phyloP scores from a whole-genome alignment of 202 grass and related monocot species.

The Carex arenaria region DNA sequence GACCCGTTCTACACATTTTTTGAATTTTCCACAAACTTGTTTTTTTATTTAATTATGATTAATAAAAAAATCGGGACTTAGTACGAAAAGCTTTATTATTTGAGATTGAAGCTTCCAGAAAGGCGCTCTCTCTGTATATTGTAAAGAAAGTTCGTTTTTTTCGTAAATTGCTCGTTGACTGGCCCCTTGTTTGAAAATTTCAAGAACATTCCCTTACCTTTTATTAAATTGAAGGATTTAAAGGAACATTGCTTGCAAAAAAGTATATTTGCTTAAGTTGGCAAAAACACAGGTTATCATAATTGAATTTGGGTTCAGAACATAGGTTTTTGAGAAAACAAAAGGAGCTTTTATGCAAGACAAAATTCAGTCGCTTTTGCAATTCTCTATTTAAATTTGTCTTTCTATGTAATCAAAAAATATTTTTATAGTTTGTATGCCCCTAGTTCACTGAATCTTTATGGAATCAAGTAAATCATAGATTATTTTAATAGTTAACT shows the following conservation, averaged over 20 bases:
- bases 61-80: no score
- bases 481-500: conserved; percentile 11
- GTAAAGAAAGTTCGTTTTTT: neutral
- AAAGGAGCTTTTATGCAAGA: neutral
- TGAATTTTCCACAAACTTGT: no score
- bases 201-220: neutral
- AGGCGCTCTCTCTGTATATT: neutral
- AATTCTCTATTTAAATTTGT: neutral
- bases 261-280: neutral
- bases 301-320: neutral
- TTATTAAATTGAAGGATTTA: neutral
- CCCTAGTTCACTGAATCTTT: neutral
- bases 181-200: neutral
- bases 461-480: neutral
- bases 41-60: no score
- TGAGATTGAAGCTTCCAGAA: neutral
- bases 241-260: neutral
- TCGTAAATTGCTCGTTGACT: neutral
- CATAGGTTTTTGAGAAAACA: neutral
- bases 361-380: neutral
- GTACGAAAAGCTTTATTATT: neutral
- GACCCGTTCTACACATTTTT: no score
- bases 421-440: neutral
- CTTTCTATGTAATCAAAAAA: conserved; percentile 1
- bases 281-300: neutral